Evolutionary conservation across 2,329 filamentous ascomycete species (phyloP).

Genomic region (Botrytis hyacinthi): DNA sequence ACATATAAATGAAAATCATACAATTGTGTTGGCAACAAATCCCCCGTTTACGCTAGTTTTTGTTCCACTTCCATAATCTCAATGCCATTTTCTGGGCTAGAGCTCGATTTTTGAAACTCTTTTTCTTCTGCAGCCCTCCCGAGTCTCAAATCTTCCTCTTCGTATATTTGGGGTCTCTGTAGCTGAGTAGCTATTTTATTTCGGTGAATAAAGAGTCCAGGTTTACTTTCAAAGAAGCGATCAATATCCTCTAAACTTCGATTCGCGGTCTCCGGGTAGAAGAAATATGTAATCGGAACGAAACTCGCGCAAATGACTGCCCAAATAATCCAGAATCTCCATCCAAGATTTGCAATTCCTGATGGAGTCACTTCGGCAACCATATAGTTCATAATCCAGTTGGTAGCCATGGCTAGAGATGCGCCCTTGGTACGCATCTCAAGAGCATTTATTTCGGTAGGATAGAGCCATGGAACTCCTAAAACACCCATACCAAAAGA

Average conservation of each 20-base stretch:
- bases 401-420: slow-evolving; percentile 47
- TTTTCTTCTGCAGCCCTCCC: slow-evolving; percentile 19
- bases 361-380: slow-evolving; percentile 41
- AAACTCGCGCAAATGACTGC: slow-evolving; percentile 38
- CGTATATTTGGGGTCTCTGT: slow-evolving; percentile 26
- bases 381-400: slow-evolving; percentile 56
- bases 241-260: slow-evolving; percentile 53
- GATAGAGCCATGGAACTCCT: slow-evolving; percentile 46
- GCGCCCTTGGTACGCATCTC: slow-evolving; percentile 55
- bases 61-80: slow-evolving; percentile 3
- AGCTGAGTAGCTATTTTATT: slow-evolving; percentile 29
- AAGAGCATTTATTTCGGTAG: slow-evolving; percentile 55
- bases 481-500: slow-evolving; percentile 48
- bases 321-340: slow-evolving; percentile 43
- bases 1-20: not conserved
- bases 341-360: slow-evolving; percentile 39
- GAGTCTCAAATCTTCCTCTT: slow-evolving; percentile 28
- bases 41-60: not conserved
- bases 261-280: slow-evolving; percentile 53
- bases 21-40: not conserved
- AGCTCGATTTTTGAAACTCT: not conserved
- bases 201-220: slow-evolving; percentile 28
- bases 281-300: slow-evolving; percentile 45
- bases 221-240: slow-evolving; percentile 42
- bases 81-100: not conserved